These are phyloP conservation scores for Trypanosoma platydactyli DNA, from an alignment of 208 protist species.

Conservation along the genomic window DNA sequence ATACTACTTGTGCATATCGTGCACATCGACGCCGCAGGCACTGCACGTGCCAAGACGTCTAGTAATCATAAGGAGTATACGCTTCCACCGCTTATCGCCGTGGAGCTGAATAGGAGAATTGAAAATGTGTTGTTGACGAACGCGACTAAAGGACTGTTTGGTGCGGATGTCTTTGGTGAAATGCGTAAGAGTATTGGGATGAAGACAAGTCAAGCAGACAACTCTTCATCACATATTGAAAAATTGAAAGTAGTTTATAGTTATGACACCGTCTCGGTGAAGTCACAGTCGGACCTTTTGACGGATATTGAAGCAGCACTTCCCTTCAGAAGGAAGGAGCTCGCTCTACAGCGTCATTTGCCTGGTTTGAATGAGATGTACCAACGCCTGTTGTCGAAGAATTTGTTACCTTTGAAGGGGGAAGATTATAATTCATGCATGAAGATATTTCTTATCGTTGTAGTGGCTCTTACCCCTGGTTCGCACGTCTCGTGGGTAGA, in stretches of 20 bases:
- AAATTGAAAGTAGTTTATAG: slow-evolving; percentile 23
- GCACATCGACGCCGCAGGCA: slow-evolving; percentile 5
- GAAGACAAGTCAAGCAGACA: not conserved
- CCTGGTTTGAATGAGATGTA: slow-evolving; percentile 1
- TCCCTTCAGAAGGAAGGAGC: slow-evolving; percentile 21
- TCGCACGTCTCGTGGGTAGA: slow-evolving; percentile 1
- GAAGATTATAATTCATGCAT: slow-evolving; percentile 3
- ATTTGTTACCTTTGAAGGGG: too few species aligned
- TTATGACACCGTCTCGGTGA: slow-evolving; percentile 9
- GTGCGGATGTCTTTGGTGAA: not conserved
- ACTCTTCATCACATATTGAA: not conserved
- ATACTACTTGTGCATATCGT: slow-evolving; percentile 21
- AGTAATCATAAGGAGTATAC: not conserved
- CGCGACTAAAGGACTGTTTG: not conserved
- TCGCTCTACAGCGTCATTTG: slow-evolving; percentile 12
- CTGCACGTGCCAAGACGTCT: not conserved
- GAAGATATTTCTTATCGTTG: slow-evolving; percentile 14
- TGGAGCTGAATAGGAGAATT: slow-evolving; percentile 4
- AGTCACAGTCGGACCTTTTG: not conserved
- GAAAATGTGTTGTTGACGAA: slow-evolving; percentile 6
- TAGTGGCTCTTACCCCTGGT: slow-evolving; percentile 3
- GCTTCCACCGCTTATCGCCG: slow-evolving; percentile 8
- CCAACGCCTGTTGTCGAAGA: not conserved
- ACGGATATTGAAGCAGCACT: slow-evolving; percentile 4
- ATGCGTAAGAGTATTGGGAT: slow-evolving; percentile 18